Conservation (phyloP, 805 yeast genomes). For the Naumovozyma dairenensis region DNA sequence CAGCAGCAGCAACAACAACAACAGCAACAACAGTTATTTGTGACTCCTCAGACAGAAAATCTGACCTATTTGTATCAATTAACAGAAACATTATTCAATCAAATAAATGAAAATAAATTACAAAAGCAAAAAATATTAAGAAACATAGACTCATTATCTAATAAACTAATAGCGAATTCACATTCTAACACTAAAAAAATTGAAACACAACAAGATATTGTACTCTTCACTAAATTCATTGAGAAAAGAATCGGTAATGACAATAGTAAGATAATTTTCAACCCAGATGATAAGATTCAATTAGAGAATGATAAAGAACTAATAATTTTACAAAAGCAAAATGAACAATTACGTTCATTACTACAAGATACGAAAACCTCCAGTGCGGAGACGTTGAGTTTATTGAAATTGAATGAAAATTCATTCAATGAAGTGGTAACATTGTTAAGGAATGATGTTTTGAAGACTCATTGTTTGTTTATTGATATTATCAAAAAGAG, state of each 20-base stretch:
- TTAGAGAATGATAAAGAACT: background rate
- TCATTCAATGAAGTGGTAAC: constrained; percentile 11
- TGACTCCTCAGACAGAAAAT: constrained; percentile 1
- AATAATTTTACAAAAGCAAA: constrained; percentile 8
- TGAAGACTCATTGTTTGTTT: constrained; percentile 8
- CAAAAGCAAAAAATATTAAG: background rate
- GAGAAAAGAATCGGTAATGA: background rate
- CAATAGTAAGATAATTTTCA: background rate
- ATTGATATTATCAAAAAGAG: constrained; percentile 8
- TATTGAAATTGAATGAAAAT: constrained; percentile 13
- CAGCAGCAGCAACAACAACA: background rate
- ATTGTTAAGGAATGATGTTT: constrained; percentile 11
- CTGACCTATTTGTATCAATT: background rate
- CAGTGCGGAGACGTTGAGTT: constrained; percentile 10
- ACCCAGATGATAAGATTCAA: background rate
- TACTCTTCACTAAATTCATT: background rate
- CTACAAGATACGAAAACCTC: constrained; percentile 6
- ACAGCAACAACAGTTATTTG: background rate
- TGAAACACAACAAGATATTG: background rate
- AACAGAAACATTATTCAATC: background rate
- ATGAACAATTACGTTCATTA: constrained; percentile 7
- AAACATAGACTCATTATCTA: background rate
- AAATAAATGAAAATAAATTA: background rate
- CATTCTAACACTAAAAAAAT: background rate
- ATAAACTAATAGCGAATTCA: background rate